Base-by-base conservation (phyloP, 2,329 filamentous ascomycete species). In the Hymenoscyphus repandus region DNA sequence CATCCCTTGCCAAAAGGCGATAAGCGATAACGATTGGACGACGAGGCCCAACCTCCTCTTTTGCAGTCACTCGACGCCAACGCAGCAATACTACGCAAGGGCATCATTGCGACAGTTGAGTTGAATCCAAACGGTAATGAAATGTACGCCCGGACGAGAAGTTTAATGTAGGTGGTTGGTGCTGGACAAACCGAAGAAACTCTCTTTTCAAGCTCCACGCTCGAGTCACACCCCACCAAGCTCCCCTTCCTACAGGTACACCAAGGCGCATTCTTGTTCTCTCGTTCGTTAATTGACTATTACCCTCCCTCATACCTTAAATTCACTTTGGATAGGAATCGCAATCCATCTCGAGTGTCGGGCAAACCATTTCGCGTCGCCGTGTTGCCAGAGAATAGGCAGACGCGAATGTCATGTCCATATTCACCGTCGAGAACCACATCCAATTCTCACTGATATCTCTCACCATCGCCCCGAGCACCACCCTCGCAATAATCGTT, bases 351-450 rank as follows among this genome's bases (percentile, higher is more conserved):
- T 7, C 9, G 9, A 7, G 32, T 9, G 32, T 34, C 32, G 32
- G 13, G 32, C 13, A 7, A 34, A 7, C 13, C 13, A 20, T 17
- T 7, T 43, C 27, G 42, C 42, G 42, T 45, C 38, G 20, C 46
- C 15, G 20, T 15, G 10, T 27, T 11, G 12, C n/a, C 20, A 12
- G 12, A 40, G n/a, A 30, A 41, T 15, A 57, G 54, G 51, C 54
- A 54, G 49, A 53, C 45, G 50, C 50, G 49, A 49, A 32, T 52
- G 61, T 52, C 58, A 65, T 65, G 63, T 54, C 61, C 46, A 51
- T 65, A 50, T 53, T 66, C 47, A 61, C 57, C 3, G 51, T 65
- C n/a, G 52, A 67, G 47, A 66, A 66, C 52, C 57, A 66, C 56
- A 46, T 66, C 40, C 52, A 66, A 53, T 45, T 66, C 47, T 52